Base-by-base conservation (phyloP, 768 basidiomycete genomes). In the Pleurotus pulmonarius region DNA sequence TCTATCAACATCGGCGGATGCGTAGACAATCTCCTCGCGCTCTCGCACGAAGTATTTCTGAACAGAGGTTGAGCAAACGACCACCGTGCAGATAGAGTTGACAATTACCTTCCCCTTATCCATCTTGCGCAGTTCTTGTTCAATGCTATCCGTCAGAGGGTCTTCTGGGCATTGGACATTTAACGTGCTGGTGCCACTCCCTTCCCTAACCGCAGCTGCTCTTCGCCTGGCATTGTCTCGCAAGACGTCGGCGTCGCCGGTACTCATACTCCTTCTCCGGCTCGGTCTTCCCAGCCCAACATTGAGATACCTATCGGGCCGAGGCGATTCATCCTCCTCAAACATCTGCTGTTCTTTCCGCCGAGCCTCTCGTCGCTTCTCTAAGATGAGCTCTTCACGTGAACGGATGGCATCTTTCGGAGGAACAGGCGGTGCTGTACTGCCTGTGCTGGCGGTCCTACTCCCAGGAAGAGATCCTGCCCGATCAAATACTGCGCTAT, bases 1-100 rank as follows among this genome's bases (percentile, higher is more conserved):
- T 58, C 83, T 83, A 64, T 92, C 88, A 9, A 73, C 70, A 25
- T 87, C 89, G 87, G 90, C 85, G 18, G 86, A 85, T 7, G 94
- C 93, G 62, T 90, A 91, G 38, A 96, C 92, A 13, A 83, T 88
- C 16, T 75, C 77, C 62, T 85, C 83, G 34, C 80, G 88, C 68
- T 95, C 87, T 24, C 87, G 84, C 45, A 98, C 78, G 29, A 85
- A 87, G 68, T 98, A 98, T 66, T 82, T 87, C 79, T 91, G 73
- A 66, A 71, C 16, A 12, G 47, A 48, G 51, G 40, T 46, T 59
- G 41, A 61, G 51, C 13, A 55, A 49, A 55, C 22, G 55, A 34
- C 26, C 55, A 22, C 20, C 49, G 41, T 56, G 29, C 18, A 56
- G 51, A 47, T 55, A 18, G 57, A 47, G 49, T 77, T 62, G 59